Evolutionary conservation across 257 asterid species (phyloP).

Genomic region (Galeopsis tetrahit): DNA sequence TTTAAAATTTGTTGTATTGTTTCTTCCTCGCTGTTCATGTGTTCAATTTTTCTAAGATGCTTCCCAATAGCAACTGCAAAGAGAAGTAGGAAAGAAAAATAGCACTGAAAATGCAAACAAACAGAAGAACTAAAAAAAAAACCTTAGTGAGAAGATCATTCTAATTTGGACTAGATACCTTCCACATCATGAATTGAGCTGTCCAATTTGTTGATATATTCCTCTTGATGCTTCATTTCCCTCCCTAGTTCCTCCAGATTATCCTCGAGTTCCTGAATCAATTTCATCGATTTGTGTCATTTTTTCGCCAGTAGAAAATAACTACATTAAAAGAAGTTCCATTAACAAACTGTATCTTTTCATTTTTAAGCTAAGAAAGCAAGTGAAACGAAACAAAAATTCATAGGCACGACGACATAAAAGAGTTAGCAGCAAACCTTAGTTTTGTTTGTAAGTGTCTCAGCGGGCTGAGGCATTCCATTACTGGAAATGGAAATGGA

Average conservation of each 20-base stretch:
- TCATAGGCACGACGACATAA: no score
- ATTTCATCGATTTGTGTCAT: constrained; percentile 26
- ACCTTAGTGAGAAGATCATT: neutral
- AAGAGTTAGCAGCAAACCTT: constrained; percentile 47
- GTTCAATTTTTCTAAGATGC: constrained; percentile 41
- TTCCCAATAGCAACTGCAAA: constrained; percentile 66
- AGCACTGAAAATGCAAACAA: neutral
- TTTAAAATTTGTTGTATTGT: constrained; percentile 48
- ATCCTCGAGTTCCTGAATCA: constrained; percentile 57
- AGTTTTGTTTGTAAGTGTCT: constrained; percentile 46
- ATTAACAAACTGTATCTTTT: no score
- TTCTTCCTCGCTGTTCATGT: constrained; percentile 48
- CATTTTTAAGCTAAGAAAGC: no score
- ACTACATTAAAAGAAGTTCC: neutral
- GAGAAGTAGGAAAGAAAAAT: constrained; percentile 22
- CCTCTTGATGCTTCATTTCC: constrained; percentile 81
- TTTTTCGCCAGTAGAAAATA: neutral
- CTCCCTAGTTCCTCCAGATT: no score
- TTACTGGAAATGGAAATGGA: no score
- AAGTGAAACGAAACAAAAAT: no score
- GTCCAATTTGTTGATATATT: constrained; percentile 57
- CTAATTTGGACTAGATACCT: constrained; percentile 44
- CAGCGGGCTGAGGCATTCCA: no score
- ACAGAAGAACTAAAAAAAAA: neutral
- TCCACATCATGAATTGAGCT: constrained; percentile 62